Base-by-base conservation (phyloP, 2,329 filamentous ascomycete species). In the Botrytis elliptica region DNA sequence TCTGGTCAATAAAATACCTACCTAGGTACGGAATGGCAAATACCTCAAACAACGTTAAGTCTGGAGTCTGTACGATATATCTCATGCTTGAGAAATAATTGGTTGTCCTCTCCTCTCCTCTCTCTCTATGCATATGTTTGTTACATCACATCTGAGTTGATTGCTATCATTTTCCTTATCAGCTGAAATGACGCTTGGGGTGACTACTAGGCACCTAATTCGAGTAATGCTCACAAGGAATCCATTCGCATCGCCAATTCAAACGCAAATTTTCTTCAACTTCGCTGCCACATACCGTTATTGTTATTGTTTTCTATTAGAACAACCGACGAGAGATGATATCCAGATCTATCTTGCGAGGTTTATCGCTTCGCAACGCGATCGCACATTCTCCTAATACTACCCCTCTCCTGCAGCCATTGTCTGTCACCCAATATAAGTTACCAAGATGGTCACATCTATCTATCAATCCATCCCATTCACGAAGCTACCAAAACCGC, bases 401-500 rank as follows among this genome's bases (percentile, higher is more conserved):
- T 40, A 42, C 6, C 36, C 36, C 44, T 38, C 64, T 66, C 20
- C n/a, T 38, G n/a, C 64, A 29, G 22, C n/a, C 36, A 7, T 42
- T 25, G 38, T 22, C 49, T 57, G 38, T 22, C 6, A 29, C 66
- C 6, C 66, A 68, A 57, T 44, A 52, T 18, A 42, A 33, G 18
- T 38, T 44, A 46, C 49, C 64, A 40, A 44, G 18, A 68, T 72
- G 38, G 52, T 20, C 70, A 40, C 6, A 55, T 57, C 52, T 49
- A 18, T 46, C 36, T 10, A 25, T 57, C 10, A 36, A 66, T 14
- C 36, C 33, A 66, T 49, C 62, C 60, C 63, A 72, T 25, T 75
- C 72, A 52, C 74, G 42, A 70, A 42, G 59, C 33, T 64, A 64
- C 18, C 70, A 69, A 20, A 55, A 33, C 10, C 57, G 22, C 38